Base-by-base conservation (phyloP, 768 basidiomycete genomes). In the Leucogyrophana mollusca region DNA sequence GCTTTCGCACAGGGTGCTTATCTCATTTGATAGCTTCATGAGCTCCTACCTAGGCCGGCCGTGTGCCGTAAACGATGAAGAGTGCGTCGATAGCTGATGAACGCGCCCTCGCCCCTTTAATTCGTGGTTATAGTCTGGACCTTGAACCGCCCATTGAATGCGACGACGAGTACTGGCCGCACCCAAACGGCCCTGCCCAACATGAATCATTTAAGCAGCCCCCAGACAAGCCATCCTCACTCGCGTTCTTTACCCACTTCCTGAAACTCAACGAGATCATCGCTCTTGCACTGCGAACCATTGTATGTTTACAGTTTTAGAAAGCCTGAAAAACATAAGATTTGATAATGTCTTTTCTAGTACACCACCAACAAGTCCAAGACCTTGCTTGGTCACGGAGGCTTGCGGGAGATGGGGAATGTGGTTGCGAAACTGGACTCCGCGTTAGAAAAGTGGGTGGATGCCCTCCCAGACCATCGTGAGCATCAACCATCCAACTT, bases 371-470 rank as follows among this genome's bases (percentile, higher is more conserved):
- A 82, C 59, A 81, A 79, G 55, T 74, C 77, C 2, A 78, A 78
- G 55, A 65, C 80, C 6, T 61, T 80, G 4, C 65, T 79, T 20
- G 77, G 77, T 33, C 73, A 73, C 37, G 68, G 68, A 16, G 71
- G 81, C 47, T 67, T 48, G 51, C 64, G 81, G 46, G 87, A 81
- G 65, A 82, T 85, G 44, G 75, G 83, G 44, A 74, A 78, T 32
- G 74, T 82, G 17, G 80, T 91, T 4, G 76, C 79, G 6, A 84
- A 88, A 46, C 71, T 91, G 3, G 89, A 91, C 65, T 82, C 84
- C 3, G 78, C 80, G 2, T 66, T 91, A 57, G 88, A 90, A 53
- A 74, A 78, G 14, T 91, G 89, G 89, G 74, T 85, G 40, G 82
- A 86, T 45, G 71, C 76, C 3, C 71, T 91, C 2, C 89, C 89